Evolutionary conservation across 2,329 filamentous ascomycete genomes (phyloP), one percentile per base, ranked within the genome.

Genomic region (Aureobasidium sp.): DNA sequence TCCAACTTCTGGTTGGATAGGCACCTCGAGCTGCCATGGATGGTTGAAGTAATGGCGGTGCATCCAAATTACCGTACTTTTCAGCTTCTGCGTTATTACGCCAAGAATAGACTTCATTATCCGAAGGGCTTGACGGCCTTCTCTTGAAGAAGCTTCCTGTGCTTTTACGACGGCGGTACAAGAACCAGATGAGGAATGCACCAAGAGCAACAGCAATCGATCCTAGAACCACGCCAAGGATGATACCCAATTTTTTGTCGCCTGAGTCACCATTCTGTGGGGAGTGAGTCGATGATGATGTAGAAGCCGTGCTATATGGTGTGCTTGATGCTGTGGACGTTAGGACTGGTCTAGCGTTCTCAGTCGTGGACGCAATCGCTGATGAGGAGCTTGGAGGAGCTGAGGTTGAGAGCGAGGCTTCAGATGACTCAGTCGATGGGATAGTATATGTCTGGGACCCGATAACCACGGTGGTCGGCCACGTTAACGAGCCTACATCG

Each of bases 181-280:
- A 32, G 42, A 57, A 65, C 63, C 61, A 66, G 8, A 68, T 42
- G 1, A 66, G 48, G 27, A 63, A 62, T 15, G 57, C 47, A 36
- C 62, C 53, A 12, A 68, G 37, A 29, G 53, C 63, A 23, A 68
- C 26, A 0, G 67, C 65, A 12, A 68, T 56, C 7, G 63, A 58
- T 6, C 66, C 63, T 15, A 68, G 61, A 6, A 62, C 62, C 8
- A 67, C 67, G 13, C 67, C 67, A 2, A 68, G 55, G 27, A 64
- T 61, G 34, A 68, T 67, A 7, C 67, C 67, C 3, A 68, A 51
- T 20, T 50, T 59, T 41, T 56, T 62, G 48, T 63, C 62, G 26
- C 53, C n/a, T 6, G 50, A 15, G 17, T 57, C 41, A n/a, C 23
- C 26, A 20, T 13, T 58, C 29, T 58, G 55, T 34, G 53, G 10